These are phyloP conservation scores for Austroboletus eburneus DNA, from an alignment of 768 basidiomycete species.

Conservation along the genomic window DNA sequence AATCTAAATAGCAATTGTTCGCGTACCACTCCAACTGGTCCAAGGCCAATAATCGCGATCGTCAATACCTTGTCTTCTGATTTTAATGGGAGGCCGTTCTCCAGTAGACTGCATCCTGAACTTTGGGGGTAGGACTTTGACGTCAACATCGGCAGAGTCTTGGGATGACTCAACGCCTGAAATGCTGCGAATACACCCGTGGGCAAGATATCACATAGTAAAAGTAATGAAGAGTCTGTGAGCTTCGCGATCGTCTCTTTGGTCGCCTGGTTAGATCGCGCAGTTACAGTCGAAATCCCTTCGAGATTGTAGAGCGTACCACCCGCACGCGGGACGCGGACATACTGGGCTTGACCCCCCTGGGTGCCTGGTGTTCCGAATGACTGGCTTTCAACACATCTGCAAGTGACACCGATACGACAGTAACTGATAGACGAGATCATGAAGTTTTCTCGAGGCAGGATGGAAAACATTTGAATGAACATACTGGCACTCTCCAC, in stretches of 20 bases:
- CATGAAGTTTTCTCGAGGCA: not conserved
- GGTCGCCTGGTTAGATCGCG: conserved; percentile 20
- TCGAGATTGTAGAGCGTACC: conserved; percentile 68
- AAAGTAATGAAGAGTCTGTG: conserved; percentile 60
- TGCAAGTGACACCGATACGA: conserved; percentile 66
- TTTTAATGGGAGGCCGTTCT: conserved; percentile 26
- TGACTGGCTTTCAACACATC: conserved; percentile 56
- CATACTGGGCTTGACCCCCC: conserved; percentile 77
- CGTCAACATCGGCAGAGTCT: conserved; percentile 55
- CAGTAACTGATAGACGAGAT: conserved; percentile 47
- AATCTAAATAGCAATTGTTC: not conserved
- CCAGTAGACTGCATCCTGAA: conserved; percentile 8
- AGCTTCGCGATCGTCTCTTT: conserved; percentile 40
- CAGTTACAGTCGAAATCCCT: conserved; percentile 32
- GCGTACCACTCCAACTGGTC: conserved; percentile 69
- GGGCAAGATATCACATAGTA: conserved; percentile 76
- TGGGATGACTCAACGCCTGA: conserved; percentile 71
- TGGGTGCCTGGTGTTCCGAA: conserved; percentile 66
- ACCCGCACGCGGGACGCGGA: conserved; percentile 75
- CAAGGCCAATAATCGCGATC: conserved; percentile 68
- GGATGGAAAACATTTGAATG: not conserved
- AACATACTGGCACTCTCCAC: conserved; percentile 80
- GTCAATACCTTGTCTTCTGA: conserved; percentile 50
- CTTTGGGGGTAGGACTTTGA: conserved; percentile 54
- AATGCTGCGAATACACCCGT: conserved; percentile 75